phyloP scores from a whole-genome alignment of 2,329 filamentous ascomycete genomes.

The Leptographium radiaticola region DNA sequence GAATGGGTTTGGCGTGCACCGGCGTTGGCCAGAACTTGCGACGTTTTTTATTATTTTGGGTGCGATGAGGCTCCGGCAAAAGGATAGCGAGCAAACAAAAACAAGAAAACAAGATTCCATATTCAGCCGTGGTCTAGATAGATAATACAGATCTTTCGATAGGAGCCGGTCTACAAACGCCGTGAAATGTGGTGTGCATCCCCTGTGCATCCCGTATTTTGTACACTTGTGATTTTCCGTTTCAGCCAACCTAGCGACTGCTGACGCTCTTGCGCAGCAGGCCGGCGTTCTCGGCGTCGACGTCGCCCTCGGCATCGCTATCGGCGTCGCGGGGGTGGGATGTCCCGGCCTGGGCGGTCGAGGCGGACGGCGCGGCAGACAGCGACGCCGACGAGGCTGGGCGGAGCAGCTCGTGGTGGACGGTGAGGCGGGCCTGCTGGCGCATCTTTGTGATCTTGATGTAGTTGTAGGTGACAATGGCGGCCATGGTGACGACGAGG shows the following conservation, averaged over 20 bases:
- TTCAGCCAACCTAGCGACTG: neutral
- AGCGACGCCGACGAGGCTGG: neutral
- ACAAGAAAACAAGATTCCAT: neutral
- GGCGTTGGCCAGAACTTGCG: no score
- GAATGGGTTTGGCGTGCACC: no score
- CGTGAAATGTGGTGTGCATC: neutral
- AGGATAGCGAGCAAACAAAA: neutral
- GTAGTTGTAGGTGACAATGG: slow-evolving; percentile 85
- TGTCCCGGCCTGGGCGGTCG: neutral
- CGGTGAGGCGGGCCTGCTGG: slow-evolving; percentile 49
- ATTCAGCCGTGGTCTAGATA: neutral
- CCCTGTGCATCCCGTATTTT: neutral
- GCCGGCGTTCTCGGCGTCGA: slow-evolving; percentile 31
- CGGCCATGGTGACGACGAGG: slow-evolving; percentile 73
- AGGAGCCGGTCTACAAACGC: neutral
- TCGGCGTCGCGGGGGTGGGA: slow-evolving; percentile 1
- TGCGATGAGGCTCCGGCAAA: neutral
- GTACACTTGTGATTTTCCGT: no score
- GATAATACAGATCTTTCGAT: neutral
- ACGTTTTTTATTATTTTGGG: neutral
- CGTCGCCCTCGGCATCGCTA: slow-evolving; percentile 18
- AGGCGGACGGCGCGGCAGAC: neutral
- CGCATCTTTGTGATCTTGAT: slow-evolving; percentile 89
- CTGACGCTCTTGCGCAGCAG: slow-evolving; percentile 26
- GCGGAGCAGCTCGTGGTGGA: slow-evolving; percentile 28